A percentile compares a stretch with the other conserved stretches of the same genome.
Evolutionary conservation across 371 early-diverging fungal species (phyloP).

Genomic region (Capniomyces stellatus): DNA sequence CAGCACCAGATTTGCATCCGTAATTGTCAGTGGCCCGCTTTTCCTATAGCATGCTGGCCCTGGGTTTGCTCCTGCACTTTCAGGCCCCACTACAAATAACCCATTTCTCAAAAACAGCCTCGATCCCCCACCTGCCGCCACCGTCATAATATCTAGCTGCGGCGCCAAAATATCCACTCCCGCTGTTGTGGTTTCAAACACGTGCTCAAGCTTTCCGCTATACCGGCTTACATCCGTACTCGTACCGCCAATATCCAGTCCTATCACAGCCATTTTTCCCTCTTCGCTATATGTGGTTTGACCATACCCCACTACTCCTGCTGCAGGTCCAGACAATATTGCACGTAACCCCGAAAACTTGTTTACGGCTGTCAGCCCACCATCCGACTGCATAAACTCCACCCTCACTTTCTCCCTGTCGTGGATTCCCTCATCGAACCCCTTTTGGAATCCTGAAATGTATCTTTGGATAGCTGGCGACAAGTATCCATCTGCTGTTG

Average conservation of each 20-base stretch:
- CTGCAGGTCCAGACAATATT: slow-evolving; percentile 89
- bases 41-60: slow-evolving; percentile 93
- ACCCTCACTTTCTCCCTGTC: slow-evolving; percentile 35
- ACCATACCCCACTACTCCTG: slow-evolving; percentile 86
- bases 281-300: slow-evolving; percentile 47
- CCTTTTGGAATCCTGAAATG: slow-evolving; percentile 58
- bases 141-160: slow-evolving; percentile 88
- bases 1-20: slow-evolving; percentile 81
- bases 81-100: slow-evolving; percentile 86
- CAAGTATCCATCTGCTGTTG: slow-evolving; percentile 82
- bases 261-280: slow-evolving; percentile 49
- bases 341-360: slow-evolving; percentile 74
- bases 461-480: slow-evolving; percentile 80
- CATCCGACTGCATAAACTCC: slow-evolving; percentile 94
- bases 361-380: slow-evolving; percentile 72
- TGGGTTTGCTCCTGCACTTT: slow-evolving; percentile 87
- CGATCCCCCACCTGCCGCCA: slow-evolving; percentile 94
- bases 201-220: slow-evolving; percentile 77
- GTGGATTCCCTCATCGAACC: slow-evolving; percentile 58
- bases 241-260: slow-evolving; percentile 95
- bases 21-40: slow-evolving; percentile 79
- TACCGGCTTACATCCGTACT: slow-evolving; percentile 90
- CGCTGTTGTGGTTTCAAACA: slow-evolving; percentile 84
- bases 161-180: slow-evolving; percentile 90
- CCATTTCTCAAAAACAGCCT: slow-evolving; percentile 81